A percentile compares a stretch with the other conserved stretches of the same genome.
Evolutionary conservation across 768 basidiomycete species (phyloP).

Genomic region (Pleurotus eryngii): DNA sequence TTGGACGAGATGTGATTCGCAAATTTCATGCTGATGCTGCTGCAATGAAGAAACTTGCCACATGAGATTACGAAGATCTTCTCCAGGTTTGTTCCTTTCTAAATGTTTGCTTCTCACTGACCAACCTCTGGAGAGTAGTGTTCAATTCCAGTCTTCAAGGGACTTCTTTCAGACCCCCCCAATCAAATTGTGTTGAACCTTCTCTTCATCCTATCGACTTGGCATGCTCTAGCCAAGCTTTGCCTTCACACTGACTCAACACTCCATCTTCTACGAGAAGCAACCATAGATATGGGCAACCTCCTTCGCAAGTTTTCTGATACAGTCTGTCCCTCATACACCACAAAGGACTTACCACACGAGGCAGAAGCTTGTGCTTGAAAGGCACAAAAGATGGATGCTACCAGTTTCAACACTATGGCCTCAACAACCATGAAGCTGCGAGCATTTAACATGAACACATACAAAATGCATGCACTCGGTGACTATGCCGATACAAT

Average conservation of each 20-base stretch:
- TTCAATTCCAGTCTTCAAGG: conserved; percentile 33
- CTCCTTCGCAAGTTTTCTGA: conserved; percentile 25
- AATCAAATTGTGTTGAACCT: conserved; percentile 26
- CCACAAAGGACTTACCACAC: conserved; percentile 31
- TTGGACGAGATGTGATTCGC: conserved; percentile 18
- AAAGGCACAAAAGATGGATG: background rate
- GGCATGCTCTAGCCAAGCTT: conserved; percentile 40
- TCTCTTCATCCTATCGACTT: conserved; percentile 28
- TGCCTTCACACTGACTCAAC: conserved; percentile 33
- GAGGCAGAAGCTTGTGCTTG: conserved; percentile 31
- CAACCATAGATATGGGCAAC: conserved; percentile 22
- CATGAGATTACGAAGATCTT: conserved; percentile 27
- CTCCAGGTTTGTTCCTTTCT: conserved; percentile 21
- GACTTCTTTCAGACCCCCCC: conserved; percentile 24
- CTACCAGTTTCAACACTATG: background rate
- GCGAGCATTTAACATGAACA: conserved; percentile 18
- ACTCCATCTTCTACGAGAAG: conserved; percentile 18
- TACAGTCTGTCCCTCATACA: conserved; percentile 19
- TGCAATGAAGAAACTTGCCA: conserved; percentile 19
- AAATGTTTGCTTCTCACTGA: no score
- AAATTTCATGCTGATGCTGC: conserved; percentile 19
- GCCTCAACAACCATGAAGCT: background rate
- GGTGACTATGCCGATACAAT: conserved; percentile 24
- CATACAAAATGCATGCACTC: conserved; percentile 27
- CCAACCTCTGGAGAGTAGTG: no score